These are phyloP conservation scores for Chernovozyma aurita DNA, from an alignment of 1,139 yeast species.

Conservation along the genomic window DNA sequence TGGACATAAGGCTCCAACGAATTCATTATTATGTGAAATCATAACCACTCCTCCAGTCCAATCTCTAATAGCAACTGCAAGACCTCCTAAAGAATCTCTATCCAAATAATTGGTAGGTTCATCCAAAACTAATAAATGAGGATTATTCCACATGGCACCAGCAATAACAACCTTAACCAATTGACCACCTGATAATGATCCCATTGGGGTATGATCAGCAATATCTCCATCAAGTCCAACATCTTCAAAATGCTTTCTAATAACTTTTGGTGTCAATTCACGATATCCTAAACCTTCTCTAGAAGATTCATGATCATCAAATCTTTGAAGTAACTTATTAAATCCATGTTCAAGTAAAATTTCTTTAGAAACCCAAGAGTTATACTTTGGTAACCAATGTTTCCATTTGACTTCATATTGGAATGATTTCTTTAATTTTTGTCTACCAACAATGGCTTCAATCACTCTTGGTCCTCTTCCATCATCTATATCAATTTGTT, in stretches of 20 bases:
- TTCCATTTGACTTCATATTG: slow-evolving; percentile 97
- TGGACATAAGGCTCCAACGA: slow-evolving; percentile 95
- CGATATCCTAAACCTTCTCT: slow-evolving; percentile 98
- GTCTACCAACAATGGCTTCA: slow-evolving; percentile 96
- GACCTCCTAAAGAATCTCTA: slow-evolving; percentile 95
- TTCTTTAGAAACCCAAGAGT: slow-evolving; percentile 91
- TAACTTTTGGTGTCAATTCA: slow-evolving; percentile 84
- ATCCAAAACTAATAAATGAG: slow-evolving; percentile 94
- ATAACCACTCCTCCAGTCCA: slow-evolving; percentile 98
- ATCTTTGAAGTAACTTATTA: slow-evolving; percentile 81
- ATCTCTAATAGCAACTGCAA: slow-evolving; percentile 95
- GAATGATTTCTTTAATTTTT: slow-evolving; percentile 91
- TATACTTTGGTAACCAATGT: slow-evolving; percentile 86
- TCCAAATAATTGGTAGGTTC: slow-evolving; percentile 98
- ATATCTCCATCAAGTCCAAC: slow-evolving; percentile 97
- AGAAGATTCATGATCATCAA: slow-evolving; percentile 97
- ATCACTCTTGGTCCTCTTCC: slow-evolving; percentile 86
- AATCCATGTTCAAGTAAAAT: slow-evolving; percentile 76
- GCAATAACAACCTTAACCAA: slow-evolving; percentile 97
- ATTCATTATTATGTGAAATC: slow-evolving; percentile 97
- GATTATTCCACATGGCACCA: slow-evolving; percentile 99
- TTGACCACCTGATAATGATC: slow-evolving; percentile 96
- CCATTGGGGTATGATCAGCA: slow-evolving; percentile 97
- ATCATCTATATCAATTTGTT: slow-evolving; percentile 75
- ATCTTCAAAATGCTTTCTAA: slow-evolving; percentile 93